Base-by-base conservation (phyloP, 768 basidiomycete genomes). In the Filobasidium wieringae region DNA sequence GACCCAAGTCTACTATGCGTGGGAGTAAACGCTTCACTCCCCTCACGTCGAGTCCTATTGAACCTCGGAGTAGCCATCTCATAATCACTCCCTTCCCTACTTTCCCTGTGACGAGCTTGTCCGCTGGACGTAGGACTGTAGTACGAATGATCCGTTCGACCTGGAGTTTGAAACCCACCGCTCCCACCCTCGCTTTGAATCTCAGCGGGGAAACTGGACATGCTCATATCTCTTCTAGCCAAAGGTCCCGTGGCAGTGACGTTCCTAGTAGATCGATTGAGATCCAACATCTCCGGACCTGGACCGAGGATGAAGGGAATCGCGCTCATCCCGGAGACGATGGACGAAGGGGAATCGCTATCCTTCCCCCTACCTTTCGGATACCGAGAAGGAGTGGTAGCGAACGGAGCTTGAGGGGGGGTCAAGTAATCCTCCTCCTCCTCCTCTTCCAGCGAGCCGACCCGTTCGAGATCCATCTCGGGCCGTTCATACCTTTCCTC, bases 111-210 rank as follows among this genome's bases (percentile, higher is more conserved):
- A n/a, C n/a, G n/a, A n/a, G n/a, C n/a, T n/a, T n/a, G n/a, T n/a
- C n/a, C n/a, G n/a, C n/a, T n/a, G n/a, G n/a, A n/a, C n/a, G n/a
- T n/a, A n/a, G n/a, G n/a, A n/a, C n/a, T n/a, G n/a, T n/a, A n/a
- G n/a, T n/a, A n/a, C n/a, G n/a, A n/a, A n/a, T 49, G 29, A 52
- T 53, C 11, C 8, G 60, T 57, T 34, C 63, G 66, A 4, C 63
- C 68, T 24, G 70, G 70, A 17, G 70, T 72, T 7, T 68, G 65
- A 63, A 67, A 69, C 17, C 65, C 64, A 60, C 70, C 69, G 11
- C 60, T 63, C 27, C 57, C 45, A 14, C 64, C 60, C 14, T 61
- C 67, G 27, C 62, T 68, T 12, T 47, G 43, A 22, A 64, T 51
- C 53, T 64, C 22, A 47, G 55, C 47, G 54, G 61, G 41, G 50